phyloP scores from a whole-genome alignment of 2,329 filamentous ascomycete genomes.

The Aphanoascus verrucosus region DNA sequence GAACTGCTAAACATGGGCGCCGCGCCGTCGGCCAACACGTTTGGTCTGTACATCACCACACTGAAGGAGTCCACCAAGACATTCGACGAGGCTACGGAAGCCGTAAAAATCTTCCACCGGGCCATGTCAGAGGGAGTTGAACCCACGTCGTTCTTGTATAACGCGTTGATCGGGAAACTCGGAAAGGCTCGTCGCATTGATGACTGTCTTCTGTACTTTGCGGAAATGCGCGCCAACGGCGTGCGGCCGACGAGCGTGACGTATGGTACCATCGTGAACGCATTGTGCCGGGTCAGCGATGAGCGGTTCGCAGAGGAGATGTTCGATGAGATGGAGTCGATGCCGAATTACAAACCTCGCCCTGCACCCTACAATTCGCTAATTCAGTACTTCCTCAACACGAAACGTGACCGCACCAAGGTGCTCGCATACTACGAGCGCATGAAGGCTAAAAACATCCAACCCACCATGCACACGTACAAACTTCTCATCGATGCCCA shows the following conservation, averaged over 20 bases:
- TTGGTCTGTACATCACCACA: conserved; percentile 97
- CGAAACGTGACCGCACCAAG: conserved; percentile 90
- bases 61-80: conserved; percentile 95
- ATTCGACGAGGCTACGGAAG: conserved; percentile 93
- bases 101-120: conserved; percentile 92
- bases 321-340: conserved; percentile 98
- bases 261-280: conserved; percentile 96
- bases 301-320: conserved; percentile 96
- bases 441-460: conserved; percentile 77
- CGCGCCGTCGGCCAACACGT: conserved; percentile 91
- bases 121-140: conserved; percentile 90
- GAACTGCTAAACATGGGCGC: conserved; percentile 84
- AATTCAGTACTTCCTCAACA: conserved; percentile 98
- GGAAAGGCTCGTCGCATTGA: conserved; percentile 96
- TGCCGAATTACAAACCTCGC: conserved; percentile 96
- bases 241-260: conserved; percentile 96
- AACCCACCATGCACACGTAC: conserved; percentile 90
- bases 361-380: conserved; percentile 97
- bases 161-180: conserved; percentile 93
- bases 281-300: conserved; percentile 90
- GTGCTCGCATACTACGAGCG: conserved; percentile 90
- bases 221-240: conserved; percentile 85
- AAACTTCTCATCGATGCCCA: conserved; percentile 95
- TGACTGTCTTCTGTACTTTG: conserved; percentile 95
- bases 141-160: conserved; percentile 94